A percentile compares a stretch with the other conserved stretches of the same genome.
Evolutionary conservation across 805 yeast genomes (phyloP).

Genomic region (Metschnikowia colocasiae): DNA sequence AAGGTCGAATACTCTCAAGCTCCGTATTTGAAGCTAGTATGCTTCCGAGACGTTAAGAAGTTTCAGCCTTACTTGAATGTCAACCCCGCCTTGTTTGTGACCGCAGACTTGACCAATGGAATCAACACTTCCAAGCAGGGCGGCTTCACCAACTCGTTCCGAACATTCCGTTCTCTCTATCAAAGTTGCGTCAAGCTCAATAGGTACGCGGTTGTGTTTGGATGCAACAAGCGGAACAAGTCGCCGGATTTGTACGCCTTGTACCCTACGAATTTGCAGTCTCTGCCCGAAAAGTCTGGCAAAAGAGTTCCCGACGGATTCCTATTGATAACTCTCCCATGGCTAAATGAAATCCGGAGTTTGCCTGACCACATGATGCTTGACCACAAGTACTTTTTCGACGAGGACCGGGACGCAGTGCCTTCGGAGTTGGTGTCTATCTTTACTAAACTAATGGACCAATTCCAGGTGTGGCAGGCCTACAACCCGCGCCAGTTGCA

Average conservation of each 20-base stretch:
- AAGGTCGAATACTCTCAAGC: conserved; percentile 20
- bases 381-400: conserved; percentile 8
- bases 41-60: conserved; percentile 52
- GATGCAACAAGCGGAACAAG: conserved; percentile 51
- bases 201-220: conserved; percentile 70
- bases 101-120: conserved; percentile 56
- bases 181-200: conserved; percentile 50
- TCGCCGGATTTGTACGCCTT: conserved; percentile 58
- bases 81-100: conserved; percentile 56
- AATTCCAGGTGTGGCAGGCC: conserved; percentile 39
- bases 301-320: conserved; percentile 63
- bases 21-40: conserved; percentile 61
- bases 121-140: conserved; percentile 27
- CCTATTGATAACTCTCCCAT: conserved; percentile 65
- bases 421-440: conserved; percentile 19
- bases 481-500: conserved; percentile 56
- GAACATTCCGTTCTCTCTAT: conserved; percentile 66
- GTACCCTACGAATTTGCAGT: conserved; percentile 45
- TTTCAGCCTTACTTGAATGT: conserved; percentile 51
- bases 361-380: conserved; percentile 45
- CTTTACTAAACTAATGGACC: conserved; percentile 29
- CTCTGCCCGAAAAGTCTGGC: not conserved
- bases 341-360: conserved; percentile 67
- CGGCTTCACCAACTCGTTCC: conserved; percentile 55
- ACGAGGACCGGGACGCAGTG: conserved; percentile 8